Base-by-base conservation (phyloP, 75 land plant genomes). In the Chamaecyparis obtusa region DNA sequence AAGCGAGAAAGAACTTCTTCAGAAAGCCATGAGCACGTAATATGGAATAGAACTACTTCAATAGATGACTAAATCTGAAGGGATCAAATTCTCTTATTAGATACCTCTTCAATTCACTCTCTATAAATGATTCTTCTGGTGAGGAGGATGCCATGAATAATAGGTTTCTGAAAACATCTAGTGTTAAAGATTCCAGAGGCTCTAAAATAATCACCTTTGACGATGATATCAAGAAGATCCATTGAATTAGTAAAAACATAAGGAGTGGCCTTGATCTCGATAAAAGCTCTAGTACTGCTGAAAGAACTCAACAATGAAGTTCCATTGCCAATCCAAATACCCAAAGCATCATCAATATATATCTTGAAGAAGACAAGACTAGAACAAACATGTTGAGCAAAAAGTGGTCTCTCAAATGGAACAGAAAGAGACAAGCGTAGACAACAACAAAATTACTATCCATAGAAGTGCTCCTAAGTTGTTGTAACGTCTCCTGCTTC, bases 271-370 rank as follows among this genome's bases (percentile, higher is more conserved):
- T 15, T 85, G 11, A 41, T 56, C 41, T 44, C 46, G 46, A 44
- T 44, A 44, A 5, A 2, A 44, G 6, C 32, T 85, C 0, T n/a
- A 21, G 2, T n/a, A 44, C 2, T 11, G 30, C 0, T 64, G 0
- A 19, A 24, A 64, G 3, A 3, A n/a, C 9, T 13, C 57, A 85
- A 2, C 1, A 57, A 5, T 3, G 9, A 85, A 37, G 24, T 21
- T 9, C 13, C 19, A 19, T 0, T 64, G 36, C 9, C 21, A 11
- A 16, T 21, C 86, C 74, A 85, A n/a, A 85, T 37, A 15, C 39
- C 76, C 11, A 85, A 3, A 19, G 71, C 76, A 57, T 67, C 86
- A 85, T 85, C 86, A 57, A 85, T 67, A 32, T 9, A 51, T 36
- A 39, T 54, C 57, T 64, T 85, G 41, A 21, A 85, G 6, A 64